Conservation (phyloP, 148 eudicot genomes). For the Cornus controversa region DNA sequence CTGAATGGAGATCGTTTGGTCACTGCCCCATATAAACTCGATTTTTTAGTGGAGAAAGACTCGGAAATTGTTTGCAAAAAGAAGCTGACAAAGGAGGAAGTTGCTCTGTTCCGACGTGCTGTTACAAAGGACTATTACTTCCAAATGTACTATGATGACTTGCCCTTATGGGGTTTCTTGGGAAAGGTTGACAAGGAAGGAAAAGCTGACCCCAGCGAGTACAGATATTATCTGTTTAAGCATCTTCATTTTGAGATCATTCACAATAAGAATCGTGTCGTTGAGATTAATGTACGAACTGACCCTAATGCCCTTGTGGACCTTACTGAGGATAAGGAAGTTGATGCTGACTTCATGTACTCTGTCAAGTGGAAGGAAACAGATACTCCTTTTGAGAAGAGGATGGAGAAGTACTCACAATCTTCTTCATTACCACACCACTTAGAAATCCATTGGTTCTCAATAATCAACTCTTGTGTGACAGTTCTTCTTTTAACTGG, state of each 20-base stretch:
- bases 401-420: conserved; percentile 63
- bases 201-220: conserved; percentile 41
- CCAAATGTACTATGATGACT: conserved; percentile 63
- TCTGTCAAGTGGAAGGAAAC: conserved; percentile 59
- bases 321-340: conserved; percentile 52
- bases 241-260: conserved; percentile 54
- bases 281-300: conserved; percentile 49
- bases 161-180: conserved; percentile 66
- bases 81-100: conserved; percentile 48
- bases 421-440: conserved; percentile 59
- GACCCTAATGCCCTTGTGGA: conserved; percentile 57
- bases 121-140: conserved; percentile 59
- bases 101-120: conserved; percentile 49
- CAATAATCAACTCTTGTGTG: conserved; percentile 60
- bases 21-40: conserved; percentile 52
- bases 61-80: conserved; percentile 50
- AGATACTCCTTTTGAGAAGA: conserved; percentile 52
- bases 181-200: conserved; percentile 55
- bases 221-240: conserved; percentile 47
- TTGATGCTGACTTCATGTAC: conserved; percentile 56
- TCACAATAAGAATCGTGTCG: conserved; percentile 56
- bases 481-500: conserved; percentile 58
- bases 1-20: conserved; percentile 59
- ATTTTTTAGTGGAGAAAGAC: conserved; percentile 50
- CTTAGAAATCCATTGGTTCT: conserved; percentile 62